Conservation (phyloP, 306 rosid genomes). For the Acacia melanoxylon region DNA sequence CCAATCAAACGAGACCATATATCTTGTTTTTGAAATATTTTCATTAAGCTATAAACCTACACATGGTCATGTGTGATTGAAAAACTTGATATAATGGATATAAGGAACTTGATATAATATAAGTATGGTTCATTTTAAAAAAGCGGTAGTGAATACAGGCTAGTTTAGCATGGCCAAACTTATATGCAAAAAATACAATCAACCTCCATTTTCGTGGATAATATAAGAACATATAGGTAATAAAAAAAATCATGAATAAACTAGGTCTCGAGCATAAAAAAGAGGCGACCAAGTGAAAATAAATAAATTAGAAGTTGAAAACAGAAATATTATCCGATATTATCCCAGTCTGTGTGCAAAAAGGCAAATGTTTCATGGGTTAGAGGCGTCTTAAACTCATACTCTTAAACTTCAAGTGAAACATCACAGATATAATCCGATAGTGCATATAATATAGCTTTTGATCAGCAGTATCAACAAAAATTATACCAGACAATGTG, state of each 20-base stretch:
- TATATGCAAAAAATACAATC: neutral
- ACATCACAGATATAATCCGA: constrained; percentile 6
- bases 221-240: neutral
- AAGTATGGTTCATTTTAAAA: neutral
- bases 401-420: constrained; percentile 10
- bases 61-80: no score
- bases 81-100: no score
- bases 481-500: constrained; percentile 9
- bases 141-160: neutral
- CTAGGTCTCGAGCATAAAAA: neutral
- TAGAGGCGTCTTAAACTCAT: neutral
- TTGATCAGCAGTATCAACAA: neutral
- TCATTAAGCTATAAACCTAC: no score
- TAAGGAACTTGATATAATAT: no score
- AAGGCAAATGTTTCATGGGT: neutral
- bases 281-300: neutral
- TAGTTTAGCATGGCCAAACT: neutral
- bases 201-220: neutral
- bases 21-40: no score
- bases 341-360: neutral
- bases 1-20: no score
- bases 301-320: constrained; percentile 10
- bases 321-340: neutral
- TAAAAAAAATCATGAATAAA: constrained; percentile 3
- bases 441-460: neutral